Evolutionary conservation across 2,329 filamentous ascomycete genomes (phyloP).

Genomic region (Fusarium mexicanum): DNA sequence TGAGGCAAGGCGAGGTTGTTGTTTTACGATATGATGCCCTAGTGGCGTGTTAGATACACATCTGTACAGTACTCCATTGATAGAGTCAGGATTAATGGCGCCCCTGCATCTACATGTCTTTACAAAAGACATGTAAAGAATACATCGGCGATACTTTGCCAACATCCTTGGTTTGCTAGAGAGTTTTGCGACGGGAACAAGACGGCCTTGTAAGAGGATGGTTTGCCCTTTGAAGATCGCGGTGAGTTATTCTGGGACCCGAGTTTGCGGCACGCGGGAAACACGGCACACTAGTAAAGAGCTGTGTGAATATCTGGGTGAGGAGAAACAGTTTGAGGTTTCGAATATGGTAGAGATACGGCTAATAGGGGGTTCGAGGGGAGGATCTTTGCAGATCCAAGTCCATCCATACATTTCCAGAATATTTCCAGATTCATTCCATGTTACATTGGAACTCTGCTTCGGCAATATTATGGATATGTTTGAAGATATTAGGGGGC

Average conservation of each 20-base stretch:
- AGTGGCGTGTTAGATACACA: conserved; percentile 22
- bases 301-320: background rate
- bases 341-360: background rate
- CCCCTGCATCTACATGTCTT: background rate
- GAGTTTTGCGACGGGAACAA: conserved; percentile 14
- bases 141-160: conserved; percentile 18
- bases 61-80: conserved; percentile 7
- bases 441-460: background rate
- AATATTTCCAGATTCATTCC: background rate
- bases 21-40: conserved; percentile 12
- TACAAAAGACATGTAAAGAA: conserved; percentile 10
- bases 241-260: background rate
- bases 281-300: background rate
- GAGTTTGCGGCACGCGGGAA: background rate
- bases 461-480: conserved; percentile 12
- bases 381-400: background rate
- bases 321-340: background rate
- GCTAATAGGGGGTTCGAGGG: background rate
- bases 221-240: background rate
- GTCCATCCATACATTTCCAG: background rate
- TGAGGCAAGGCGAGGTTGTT: background rate
- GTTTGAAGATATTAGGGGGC: background rate
- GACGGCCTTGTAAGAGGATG: background rate
- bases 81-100: conserved; percentile 7
- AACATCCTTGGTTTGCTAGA: background rate